Evolutionary conservation across 2,329 filamentous ascomycete genomes (phyloP).

Genomic region (Colletotrichum orbiculare): DNA sequence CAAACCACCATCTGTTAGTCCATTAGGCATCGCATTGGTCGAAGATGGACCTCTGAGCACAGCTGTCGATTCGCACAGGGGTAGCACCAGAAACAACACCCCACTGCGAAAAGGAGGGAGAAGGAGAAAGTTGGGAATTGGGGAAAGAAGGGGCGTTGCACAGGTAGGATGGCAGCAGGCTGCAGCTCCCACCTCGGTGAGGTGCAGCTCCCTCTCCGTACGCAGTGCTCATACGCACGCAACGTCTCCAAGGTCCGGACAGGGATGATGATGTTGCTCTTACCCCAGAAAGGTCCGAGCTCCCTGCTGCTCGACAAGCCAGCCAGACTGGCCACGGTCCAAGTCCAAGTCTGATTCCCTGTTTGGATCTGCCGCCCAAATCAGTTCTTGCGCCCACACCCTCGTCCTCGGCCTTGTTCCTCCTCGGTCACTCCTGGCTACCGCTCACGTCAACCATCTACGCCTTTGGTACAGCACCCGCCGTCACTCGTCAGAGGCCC

Average conservation of each 20-base stretch:
- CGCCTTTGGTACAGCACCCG: conserved; percentile 4
- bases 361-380: conserved; percentile 32
- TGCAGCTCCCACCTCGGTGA: background rate
- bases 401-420: conserved; percentile 5
- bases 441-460: conserved; percentile 9
- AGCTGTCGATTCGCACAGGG: conserved; percentile 30
- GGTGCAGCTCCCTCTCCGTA: background rate
- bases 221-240: conserved; percentile 8
- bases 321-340: conserved; percentile 24
- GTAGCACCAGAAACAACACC: background rate
- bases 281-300: conserved; percentile 31
- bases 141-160: background rate
- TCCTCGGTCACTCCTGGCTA: background rate
- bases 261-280: conserved; percentile 37
- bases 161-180: background rate
- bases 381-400: conserved; percentile 27
- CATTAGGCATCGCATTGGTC: conserved; percentile 11
- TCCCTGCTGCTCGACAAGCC: conserved; percentile 24
- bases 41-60: background rate
- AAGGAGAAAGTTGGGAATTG: background rate
- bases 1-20: conserved; percentile 7
- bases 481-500: conserved; percentile 19
- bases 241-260: conserved; percentile 21
- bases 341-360: conserved; percentile 25
- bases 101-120: conserved; percentile 1